phyloP scores from a whole-genome alignment of 2,329 filamentous ascomycete species.

The Exophiala xenobiotica region DNA sequence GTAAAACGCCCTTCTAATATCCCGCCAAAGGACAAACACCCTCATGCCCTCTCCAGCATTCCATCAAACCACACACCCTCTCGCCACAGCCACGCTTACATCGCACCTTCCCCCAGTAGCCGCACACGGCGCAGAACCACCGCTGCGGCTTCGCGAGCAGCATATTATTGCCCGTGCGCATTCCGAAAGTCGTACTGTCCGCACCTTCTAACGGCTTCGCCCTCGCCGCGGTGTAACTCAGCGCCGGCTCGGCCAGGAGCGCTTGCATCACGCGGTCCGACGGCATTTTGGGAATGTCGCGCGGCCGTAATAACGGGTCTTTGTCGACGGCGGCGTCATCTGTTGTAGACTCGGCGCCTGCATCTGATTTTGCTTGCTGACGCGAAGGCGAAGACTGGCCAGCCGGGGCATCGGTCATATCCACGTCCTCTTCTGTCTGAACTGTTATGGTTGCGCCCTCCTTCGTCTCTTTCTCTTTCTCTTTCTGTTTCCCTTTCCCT shows the following conservation, averaged over 20 bases:
- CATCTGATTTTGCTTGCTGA: conserved; percentile 21
- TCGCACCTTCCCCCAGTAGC: conserved; percentile 51
- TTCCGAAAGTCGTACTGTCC: conserved; percentile 14
- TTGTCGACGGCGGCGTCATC: conserved; percentile 33
- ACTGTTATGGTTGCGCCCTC: too few species aligned
- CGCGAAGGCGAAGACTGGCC: background rate
- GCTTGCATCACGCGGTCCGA: conserved; percentile 47
- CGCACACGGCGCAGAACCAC: conserved; percentile 50
- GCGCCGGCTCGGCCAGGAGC: conserved; percentile 46
- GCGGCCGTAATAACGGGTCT: conserved; percentile 35
- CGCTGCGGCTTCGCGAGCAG: conserved; percentile 37
- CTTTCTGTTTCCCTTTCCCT: too few species aligned
- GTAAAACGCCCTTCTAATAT: conserved; percentile 19
- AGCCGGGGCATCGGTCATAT: conserved; percentile 19
- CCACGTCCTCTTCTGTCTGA: conserved; percentile 17
- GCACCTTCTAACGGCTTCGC: conserved; percentile 35
- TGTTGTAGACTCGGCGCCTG: conserved; percentile 31
- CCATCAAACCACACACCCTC: conserved; percentile 46
- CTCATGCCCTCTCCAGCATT: conserved; percentile 49
- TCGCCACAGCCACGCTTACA: conserved; percentile 47
- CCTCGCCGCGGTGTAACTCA: conserved; percentile 48
- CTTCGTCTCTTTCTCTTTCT: too few species aligned
- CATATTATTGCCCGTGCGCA: conserved; percentile 6
- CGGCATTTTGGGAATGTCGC: conserved; percentile 43
- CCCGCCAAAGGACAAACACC: conserved; percentile 30